Evolutionary conservation across 129 eudicot species (phyloP).

Genomic region (Flaveria brownii): DNA sequence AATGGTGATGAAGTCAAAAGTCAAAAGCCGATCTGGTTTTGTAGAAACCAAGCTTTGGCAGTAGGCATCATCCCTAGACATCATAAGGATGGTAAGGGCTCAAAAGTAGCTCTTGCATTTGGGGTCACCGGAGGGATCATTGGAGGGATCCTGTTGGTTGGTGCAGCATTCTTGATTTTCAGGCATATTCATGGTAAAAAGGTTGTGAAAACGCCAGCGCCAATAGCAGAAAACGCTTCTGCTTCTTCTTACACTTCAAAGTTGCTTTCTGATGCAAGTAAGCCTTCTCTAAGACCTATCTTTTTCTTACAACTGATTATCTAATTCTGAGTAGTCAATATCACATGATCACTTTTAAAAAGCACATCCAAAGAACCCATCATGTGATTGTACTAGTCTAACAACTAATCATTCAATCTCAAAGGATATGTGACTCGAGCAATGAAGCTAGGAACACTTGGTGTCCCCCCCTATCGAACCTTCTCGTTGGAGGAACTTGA

Average conservation of each 20-base stretch:
- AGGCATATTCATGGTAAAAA: constrained; percentile 41
- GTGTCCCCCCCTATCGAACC: constrained; percentile 70
- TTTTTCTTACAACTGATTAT: background rate
- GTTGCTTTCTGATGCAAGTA: constrained; percentile 82
- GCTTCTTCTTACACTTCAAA: constrained; percentile 67
- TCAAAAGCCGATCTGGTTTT: constrained; percentile 63
- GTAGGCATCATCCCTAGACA: constrained; percentile 68
- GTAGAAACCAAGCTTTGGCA: constrained; percentile 85
- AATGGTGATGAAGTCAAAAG: constrained; percentile 34
- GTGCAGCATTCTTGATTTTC: constrained; percentile 40
- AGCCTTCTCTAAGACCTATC: constrained; percentile 25
- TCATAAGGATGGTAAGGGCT: constrained; percentile 31
- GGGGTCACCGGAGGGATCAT: constrained; percentile 60
- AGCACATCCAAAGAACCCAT: background rate
- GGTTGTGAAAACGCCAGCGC: constrained; percentile 33
- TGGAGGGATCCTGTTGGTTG: constrained; percentile 46
- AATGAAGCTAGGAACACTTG: constrained; percentile 78
- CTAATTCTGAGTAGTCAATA: background rate
- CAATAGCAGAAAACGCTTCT: constrained; percentile 48
- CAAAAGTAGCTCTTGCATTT: constrained; percentile 47
- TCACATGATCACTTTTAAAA: background rate
- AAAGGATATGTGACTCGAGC: constrained; percentile 78
- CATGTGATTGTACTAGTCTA: constrained; percentile 10
- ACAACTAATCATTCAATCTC: constrained; percentile 4
- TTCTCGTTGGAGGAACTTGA: constrained; percentile 79